Conservation (phyloP, 2,329 filamentous ascomycete genomes). For the Colletotrichum graminicola region DNA sequence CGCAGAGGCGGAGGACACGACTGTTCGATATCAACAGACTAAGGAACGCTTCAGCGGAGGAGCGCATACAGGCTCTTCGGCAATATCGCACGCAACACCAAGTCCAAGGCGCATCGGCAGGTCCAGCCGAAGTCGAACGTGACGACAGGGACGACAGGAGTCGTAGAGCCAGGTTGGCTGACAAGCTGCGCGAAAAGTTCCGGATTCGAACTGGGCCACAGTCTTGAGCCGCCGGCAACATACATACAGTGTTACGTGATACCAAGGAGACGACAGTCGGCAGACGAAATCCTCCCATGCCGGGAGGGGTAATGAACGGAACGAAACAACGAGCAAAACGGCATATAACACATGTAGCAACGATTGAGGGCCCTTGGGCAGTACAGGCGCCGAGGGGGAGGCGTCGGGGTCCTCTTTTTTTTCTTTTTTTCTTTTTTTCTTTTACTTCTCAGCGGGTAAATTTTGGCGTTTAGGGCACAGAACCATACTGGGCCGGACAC, state of each 20-base stretch:
- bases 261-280: neutral
- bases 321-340: conserved; percentile 13
- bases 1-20: conserved; percentile 62
- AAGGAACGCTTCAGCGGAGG: conserved; percentile 69
- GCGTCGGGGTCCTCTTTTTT: conserved; percentile 17
- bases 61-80: conserved; percentile 71
- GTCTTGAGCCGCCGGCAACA: conserved; percentile 12
- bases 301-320: conserved; percentile 6
- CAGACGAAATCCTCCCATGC: neutral
- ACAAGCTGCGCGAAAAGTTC: conserved; percentile 66
- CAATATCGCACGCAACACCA: conserved; percentile 60
- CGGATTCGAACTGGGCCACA: conserved; percentile 63
- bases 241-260: neutral
- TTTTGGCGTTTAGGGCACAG: conserved; percentile 27
- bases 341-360: conserved; percentile 5
- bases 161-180: conserved; percentile 59
- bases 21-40: conserved; percentile 69
- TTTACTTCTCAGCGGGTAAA: conserved; percentile 19
- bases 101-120: conserved; percentile 12
- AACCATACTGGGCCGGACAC: conserved; percentile 9
- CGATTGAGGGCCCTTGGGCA: neutral
- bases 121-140: conserved; percentile 46
- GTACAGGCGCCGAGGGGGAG: neutral
- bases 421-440: too few species aligned
- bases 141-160: conserved; percentile 52